Evolutionary conservation across 352 stramenopile genomes (phyloP).

Genomic region (Globisporangium heterothallicum): DNA sequence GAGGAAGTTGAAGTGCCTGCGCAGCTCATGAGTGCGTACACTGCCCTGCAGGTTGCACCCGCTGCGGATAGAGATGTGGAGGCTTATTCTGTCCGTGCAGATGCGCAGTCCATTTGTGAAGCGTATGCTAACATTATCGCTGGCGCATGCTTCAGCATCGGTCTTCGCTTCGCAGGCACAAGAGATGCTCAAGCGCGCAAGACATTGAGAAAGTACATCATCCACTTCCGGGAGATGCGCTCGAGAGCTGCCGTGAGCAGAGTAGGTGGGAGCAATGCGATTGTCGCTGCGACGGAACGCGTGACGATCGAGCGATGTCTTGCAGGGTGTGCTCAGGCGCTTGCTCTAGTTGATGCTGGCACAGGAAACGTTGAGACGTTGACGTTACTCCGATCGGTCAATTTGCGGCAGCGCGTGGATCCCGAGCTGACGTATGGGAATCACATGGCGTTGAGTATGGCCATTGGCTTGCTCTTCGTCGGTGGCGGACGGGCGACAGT

Average conservation of each 20-base stretch:
- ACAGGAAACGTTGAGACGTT: constrained; percentile 94
- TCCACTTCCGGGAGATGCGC: constrained; percentile 76
- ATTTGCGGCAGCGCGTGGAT: constrained; percentile 72
- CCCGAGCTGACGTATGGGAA: constrained; percentile 91
- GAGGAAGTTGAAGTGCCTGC: constrained; percentile 56
- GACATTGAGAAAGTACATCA: constrained; percentile 59
- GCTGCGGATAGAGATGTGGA: constrained; percentile 8
- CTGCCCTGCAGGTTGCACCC: constrained; percentile 9
- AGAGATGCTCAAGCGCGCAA: constrained; percentile 38
- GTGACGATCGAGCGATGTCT: constrained; percentile 94
- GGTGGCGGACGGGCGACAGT: constrained; percentile 92
- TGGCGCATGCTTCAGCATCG: constrained; percentile 93
- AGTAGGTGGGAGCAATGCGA: constrained; percentile 27
- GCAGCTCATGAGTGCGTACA: constrained; percentile 53
- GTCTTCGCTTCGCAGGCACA: constrained; percentile 93
- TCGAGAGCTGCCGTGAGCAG: constrained; percentile 25
- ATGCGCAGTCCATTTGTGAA: constrained; percentile 90
- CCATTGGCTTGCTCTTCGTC: constrained; percentile 96
- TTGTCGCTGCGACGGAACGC: constrained; percentile 63
- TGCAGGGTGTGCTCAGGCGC: constrained; percentile 82
- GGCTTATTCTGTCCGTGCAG: constrained; percentile 29
- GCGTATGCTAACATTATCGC: constrained; percentile 93
- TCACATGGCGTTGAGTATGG: constrained; percentile 93
- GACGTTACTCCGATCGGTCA: constrained; percentile 86
- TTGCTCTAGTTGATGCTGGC: constrained; percentile 95